phyloP scores from a whole-genome alignment of 345 rosid genomes.

The Salix exigua region DNA sequence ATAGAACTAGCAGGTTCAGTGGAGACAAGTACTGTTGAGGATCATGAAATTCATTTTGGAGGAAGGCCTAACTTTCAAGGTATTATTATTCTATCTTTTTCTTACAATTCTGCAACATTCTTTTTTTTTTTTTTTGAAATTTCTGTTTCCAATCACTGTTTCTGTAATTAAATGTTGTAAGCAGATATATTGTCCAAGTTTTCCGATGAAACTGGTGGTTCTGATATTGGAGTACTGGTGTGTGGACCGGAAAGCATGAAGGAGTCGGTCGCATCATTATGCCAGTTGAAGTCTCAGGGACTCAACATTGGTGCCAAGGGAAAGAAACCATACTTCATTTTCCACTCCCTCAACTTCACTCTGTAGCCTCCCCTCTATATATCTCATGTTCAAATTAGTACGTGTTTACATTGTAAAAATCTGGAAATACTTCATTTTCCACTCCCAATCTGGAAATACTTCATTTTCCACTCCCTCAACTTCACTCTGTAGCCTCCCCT shows the following conservation, averaged over 20 bases:
- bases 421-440: too few relatives aligned
- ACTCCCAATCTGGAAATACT: too few relatives aligned
- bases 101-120: not conserved
- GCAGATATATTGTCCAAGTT: constrained; percentile 57
- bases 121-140: not conserved
- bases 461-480: constrained; percentile 56
- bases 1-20: constrained; percentile 19
- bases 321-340: constrained; percentile 37
- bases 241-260: constrained; percentile 81
- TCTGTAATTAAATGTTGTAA: not conserved
- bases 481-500: constrained; percentile 39
- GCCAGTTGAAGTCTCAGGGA: constrained; percentile 36
- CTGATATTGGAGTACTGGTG: constrained; percentile 62
- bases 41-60: constrained; percentile 58
- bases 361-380: constrained; percentile 21
- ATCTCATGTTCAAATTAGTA: too few relatives aligned
- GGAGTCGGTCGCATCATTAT: constrained; percentile 50
- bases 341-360: constrained; percentile 60
- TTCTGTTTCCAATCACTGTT: not conserved
- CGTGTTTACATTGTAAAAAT: too few relatives aligned
- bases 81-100: constrained; percentile 10
- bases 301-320: constrained; percentile 17
- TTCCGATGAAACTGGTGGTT: constrained; percentile 38
- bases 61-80: constrained; percentile 77
- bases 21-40: constrained; percentile 33